phyloP scores from a whole-genome alignment of 306 rosid species.

The Herpetospermum pedunculosum region DNA sequence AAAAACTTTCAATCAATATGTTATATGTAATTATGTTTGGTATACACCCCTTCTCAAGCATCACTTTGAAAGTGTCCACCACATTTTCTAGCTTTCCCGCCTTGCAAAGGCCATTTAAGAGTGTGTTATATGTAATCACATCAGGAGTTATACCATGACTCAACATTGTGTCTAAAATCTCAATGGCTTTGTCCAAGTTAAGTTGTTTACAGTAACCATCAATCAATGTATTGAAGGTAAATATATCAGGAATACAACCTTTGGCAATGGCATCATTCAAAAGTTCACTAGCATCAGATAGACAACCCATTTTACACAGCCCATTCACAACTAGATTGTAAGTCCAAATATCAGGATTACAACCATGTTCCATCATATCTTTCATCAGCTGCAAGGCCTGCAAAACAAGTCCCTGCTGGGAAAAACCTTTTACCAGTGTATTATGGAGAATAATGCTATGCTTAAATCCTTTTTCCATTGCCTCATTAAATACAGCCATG shows the following conservation, averaged over 20 bases:
- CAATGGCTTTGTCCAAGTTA: constrained; percentile 53
- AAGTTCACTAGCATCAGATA: constrained; percentile 59
- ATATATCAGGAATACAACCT: constrained; percentile 75
- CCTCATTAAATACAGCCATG: constrained; percentile 52
- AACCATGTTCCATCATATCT: constrained; percentile 64
- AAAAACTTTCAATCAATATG: constrained; percentile 66
- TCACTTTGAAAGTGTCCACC: constrained; percentile 49
- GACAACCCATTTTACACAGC: constrained; percentile 83
- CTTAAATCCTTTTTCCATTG: constrained; percentile 46
- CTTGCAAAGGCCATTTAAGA: constrained; percentile 89
- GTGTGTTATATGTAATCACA: constrained; percentile 70
- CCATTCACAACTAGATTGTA: constrained; percentile 68
- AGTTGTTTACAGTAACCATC: constrained; percentile 78
- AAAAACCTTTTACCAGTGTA: constrained; percentile 67
- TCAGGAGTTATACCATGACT: constrained; percentile 74
- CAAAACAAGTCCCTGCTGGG: constrained; percentile 63
- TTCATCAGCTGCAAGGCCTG: constrained; percentile 72
- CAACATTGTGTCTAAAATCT: constrained; percentile 56
- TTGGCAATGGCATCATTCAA: constrained; percentile 53
- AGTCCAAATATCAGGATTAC: constrained; percentile 65
- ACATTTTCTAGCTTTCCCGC: constrained; percentile 50
- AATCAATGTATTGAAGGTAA: constrained; percentile 68
- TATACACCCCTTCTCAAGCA: constrained; percentile 55
- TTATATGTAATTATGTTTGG: constrained; percentile 62
- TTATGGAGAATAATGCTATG: constrained; percentile 63